Percentiles rank a stretch among this genome's conserved stretches.
phyloP scores from a whole-genome alignment of 2,329 filamentous ascomycete species.

The Trichoderma citrinoviride region DNA sequence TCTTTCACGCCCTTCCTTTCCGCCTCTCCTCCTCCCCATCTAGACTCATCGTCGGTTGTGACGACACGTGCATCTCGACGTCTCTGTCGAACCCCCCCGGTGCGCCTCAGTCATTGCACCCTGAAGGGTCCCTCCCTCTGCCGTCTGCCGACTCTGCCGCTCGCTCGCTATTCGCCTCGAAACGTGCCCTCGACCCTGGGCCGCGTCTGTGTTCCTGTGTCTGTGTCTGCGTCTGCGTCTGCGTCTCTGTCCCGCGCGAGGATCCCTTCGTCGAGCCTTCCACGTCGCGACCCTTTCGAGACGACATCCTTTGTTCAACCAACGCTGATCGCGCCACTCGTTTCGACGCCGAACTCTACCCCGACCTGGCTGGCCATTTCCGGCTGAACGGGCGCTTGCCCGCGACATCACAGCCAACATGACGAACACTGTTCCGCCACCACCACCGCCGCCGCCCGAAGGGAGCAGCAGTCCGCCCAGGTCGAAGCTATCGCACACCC shows the following conservation, averaged over 20 bases:
- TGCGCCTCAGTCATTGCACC: constrained; percentile 3
- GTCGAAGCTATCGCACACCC: constrained; percentile 45
- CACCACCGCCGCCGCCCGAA: constrained; percentile 14
- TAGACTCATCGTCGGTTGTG: neutral
- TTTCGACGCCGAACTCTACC: constrained; percentile 2
- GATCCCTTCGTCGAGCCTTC: constrained; percentile 8
- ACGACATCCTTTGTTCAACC: neutral
- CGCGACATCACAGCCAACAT: constrained; percentile 37
- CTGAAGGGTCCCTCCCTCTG: neutral
- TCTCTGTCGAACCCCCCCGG: constrained; percentile 7
- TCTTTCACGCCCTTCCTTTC: neutral
- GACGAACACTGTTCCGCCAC: constrained; percentile 27
- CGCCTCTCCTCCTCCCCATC: constrained; percentile 1
- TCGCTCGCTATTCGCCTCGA: constrained; percentile 12
- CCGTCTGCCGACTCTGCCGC: neutral
- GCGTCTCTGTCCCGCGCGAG: neutral
- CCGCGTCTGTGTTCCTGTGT: neutral
- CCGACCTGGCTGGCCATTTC: constrained; percentile 37
- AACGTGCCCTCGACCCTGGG: constrained; percentile 16
- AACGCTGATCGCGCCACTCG: neutral
- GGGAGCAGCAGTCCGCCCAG: constrained; percentile 25
- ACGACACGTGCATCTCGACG: constrained; percentile 20
- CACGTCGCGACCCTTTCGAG: constrained; percentile 4
- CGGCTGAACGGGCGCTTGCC: constrained; percentile 41
- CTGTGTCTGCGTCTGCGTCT: too few species aligned